Evolutionary conservation across 2,329 filamentous ascomycete species (phyloP).

Genomic region (Zymoseptoria passerinii): DNA sequence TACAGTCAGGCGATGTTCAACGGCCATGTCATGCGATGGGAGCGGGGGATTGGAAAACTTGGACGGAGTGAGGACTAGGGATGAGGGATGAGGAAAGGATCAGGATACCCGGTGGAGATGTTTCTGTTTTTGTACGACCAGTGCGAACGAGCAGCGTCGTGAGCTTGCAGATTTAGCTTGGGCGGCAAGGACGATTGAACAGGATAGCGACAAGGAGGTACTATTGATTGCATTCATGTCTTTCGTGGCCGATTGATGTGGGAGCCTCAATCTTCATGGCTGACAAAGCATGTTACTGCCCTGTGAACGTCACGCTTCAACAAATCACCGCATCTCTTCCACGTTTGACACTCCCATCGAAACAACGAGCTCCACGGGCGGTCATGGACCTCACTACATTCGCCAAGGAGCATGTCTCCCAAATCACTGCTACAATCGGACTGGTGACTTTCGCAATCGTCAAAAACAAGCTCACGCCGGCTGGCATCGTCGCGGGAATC

Average conservation of each 20-base stretch:
- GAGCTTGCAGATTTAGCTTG: neutral
- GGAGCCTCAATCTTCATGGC: too few species aligned
- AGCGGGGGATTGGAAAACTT: neutral
- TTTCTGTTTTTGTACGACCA: neutral
- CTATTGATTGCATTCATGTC: neutral
- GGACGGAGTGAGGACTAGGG: neutral
- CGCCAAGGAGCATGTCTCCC: conserved; percentile 16
- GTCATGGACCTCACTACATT: conserved; percentile 20
- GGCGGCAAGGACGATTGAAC: neutral
- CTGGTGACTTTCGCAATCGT: conserved; percentile 47
- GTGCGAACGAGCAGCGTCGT: neutral
- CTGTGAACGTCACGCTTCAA: neutral
- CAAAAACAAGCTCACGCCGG: conserved; percentile 54
- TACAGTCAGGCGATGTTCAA: neutral
- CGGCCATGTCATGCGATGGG: neutral
- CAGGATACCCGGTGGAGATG: neutral
- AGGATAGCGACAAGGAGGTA: neutral
- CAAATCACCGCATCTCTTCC: neutral
- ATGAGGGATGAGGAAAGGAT: neutral
- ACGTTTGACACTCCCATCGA: neutral
- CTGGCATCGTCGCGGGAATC: conserved; percentile 63
- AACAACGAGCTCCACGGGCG: neutral
- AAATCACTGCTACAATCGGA: conserved; percentile 25
- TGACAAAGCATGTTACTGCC: neutral
- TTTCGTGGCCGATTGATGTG: too few species aligned